phyloP scores from a whole-genome alignment of 1,139 yeast species.

The Candida neerlandica region DNA sequence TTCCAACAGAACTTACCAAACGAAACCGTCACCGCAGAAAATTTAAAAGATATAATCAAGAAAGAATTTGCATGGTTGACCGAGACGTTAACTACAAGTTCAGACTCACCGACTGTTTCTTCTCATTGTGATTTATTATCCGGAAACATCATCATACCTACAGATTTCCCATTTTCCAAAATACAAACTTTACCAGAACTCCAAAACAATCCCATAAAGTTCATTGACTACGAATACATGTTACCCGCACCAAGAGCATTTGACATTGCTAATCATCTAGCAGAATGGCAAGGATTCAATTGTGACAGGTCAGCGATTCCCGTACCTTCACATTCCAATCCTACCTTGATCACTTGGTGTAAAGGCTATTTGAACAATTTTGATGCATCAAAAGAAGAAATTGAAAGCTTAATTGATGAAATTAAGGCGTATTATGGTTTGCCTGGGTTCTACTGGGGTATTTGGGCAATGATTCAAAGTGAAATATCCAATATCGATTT shows the following conservation, averaged over 20 bases:
- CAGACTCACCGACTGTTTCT: conserved; percentile 57
- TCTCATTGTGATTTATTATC: conserved; percentile 74
- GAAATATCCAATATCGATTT: conserved; percentile 73
- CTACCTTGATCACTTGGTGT: conserved; percentile 57
- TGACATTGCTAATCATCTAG: conserved; percentile 83
- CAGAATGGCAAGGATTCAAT: conserved; percentile 86
- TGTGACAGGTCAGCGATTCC: conserved; percentile 68
- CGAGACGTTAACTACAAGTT: conserved; percentile 31
- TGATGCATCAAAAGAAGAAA: conserved; percentile 26
- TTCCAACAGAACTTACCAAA: conserved; percentile 36
- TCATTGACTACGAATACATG: conserved; percentile 83
- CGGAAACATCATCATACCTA: conserved; percentile 71
- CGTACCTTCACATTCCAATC: conserved; percentile 45
- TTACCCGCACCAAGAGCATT: conserved; percentile 80
- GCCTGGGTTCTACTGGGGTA: conserved; percentile 86
- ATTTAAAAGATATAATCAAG: conserved; percentile 41
- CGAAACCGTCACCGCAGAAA: conserved; percentile 25
- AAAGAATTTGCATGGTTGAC: conserved; percentile 61
- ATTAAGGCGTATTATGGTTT: conserved; percentile 67
- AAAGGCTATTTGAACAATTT: conserved; percentile 45
- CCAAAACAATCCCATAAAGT: conserved; percentile 52
- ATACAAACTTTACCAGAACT: conserved; percentile 26
- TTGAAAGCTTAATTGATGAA: conserved; percentile 51
- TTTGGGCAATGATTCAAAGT: conserved; percentile 81
- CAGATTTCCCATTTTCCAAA: conserved; percentile 22